Conservation (phyloP, 495 filamentous ascomycete species). For the Astrothelium subdiscretum region DNA sequence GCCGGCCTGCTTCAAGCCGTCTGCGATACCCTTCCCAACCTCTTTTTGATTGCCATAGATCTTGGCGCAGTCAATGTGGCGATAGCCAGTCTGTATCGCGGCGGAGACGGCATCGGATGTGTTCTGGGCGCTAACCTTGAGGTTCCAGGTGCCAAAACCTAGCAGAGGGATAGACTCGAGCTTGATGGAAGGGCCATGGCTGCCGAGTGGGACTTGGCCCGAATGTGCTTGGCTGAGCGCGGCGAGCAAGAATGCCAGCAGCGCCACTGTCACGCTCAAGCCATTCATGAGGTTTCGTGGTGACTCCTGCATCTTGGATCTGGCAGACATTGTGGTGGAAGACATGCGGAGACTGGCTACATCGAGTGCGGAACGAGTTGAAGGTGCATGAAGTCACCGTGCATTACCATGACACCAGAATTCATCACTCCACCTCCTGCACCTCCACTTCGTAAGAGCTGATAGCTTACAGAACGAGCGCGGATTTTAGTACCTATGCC, state of each 20-base stretch:
- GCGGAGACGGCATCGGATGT: constrained; percentile 22
- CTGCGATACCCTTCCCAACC: constrained; percentile 34
- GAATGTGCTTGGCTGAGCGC: not conserved
- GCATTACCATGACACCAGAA: no score
- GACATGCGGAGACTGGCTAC: not conserved
- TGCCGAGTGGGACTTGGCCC: not conserved
- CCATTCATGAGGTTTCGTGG: not conserved
- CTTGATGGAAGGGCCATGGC: constrained; percentile 4
- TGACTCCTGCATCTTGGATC: not conserved
- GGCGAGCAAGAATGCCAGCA: not conserved
- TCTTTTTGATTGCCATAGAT: constrained; percentile 35
- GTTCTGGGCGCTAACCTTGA: constrained; percentile 16
- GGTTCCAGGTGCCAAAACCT: constrained; percentile 25
- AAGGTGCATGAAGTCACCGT: not conserved
- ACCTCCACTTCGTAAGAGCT: no score
- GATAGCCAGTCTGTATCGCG: constrained; percentile 37
- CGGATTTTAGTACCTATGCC: no score
- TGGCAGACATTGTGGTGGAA: not conserved
- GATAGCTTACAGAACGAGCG: no score
- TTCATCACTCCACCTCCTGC: no score
- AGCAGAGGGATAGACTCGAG: constrained; percentile 19
- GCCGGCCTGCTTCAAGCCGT: constrained; percentile 31
- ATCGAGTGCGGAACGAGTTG: no score
- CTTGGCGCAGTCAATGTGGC: constrained; percentile 36
- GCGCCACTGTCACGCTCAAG: not conserved